Evolutionary conservation across 2,329 filamentous ascomycete species (phyloP), one percentile per base, ranked within the genome.

Genomic region (Blumeria graminis): DNA sequence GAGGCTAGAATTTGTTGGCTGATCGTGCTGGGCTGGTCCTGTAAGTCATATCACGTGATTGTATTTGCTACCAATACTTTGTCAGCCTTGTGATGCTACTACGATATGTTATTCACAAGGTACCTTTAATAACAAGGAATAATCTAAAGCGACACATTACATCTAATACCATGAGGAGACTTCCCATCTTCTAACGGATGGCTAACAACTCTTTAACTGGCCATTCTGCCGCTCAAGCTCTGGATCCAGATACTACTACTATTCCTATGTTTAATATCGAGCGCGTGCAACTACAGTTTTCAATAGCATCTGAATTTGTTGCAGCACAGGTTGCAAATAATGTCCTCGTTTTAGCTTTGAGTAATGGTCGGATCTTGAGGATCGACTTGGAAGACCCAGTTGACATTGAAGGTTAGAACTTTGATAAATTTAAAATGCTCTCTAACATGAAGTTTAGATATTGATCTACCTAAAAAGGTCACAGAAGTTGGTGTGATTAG

Each of bases 311-410:
- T 61, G 86, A 95, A 69, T 96, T 98, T 67, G 92, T 94, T 52
- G 89, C 92, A 16, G 89, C 89, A 43, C 89, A 95, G 69, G 90
- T 96, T 57, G 89, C 90, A 61, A 96, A 98, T 70, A 95, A 98
- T 73, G 89, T 96, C 59, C 77, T 98, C 57, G 81, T 96, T 22
- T 75, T 98, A 55, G 92, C 92, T 43, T 76, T 98, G 39, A 90
- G 88, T 5, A 95, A 90, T 58, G 87, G 88, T 55, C 83, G 90
- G 63, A 92, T 98, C 61, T 73, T 98, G 58, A 81, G 92, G 59
- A 98, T 98, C 68, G 92, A 96, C 68, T 73, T 96, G 55, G 88
- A 95, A 69, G 86, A 83, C 65, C 85, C 92, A 6, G 86, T 89
- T 66, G 92, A 98, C 69, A 95, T 98, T 65, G 92, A 98, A 71